Evolutionary conservation across 257 asterid species (phyloP), one percentile per base, ranked within the genome.

Genomic region (Prunella vulgaris): DNA sequence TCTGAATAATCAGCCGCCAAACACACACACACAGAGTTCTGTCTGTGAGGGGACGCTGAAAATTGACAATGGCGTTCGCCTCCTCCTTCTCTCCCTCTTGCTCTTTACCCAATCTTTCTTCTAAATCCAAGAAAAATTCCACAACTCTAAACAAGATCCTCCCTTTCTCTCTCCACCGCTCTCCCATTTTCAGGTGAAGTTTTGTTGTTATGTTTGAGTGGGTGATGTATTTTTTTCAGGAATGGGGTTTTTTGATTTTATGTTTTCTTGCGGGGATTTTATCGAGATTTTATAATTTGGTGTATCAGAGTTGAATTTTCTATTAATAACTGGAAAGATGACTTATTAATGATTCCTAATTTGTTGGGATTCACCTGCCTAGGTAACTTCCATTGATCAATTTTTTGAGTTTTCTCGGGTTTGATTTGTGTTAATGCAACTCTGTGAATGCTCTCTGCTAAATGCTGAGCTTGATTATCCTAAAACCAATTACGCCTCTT

Each of bases 21-120:
- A 61, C 22, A 25, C 53, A 66, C 62, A 10, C 70, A 1, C 77
- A 33, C 53, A 4, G 25, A 1, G 2, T 27, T 2, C 52, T 48
- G 12, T 40, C 72, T 66, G 63, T 40, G 2, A 35, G 2, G 66
- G 30, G 66, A 64, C 51, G 63, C 73, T 33, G 77, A 70, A n/a
- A 9, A 58, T 14, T 67, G 42, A 66, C 74, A 82, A 86, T 86
- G 93, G 88, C 86, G 52, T 73, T 82, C 59, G 70, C 89, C 1
- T 80, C 85, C 74, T 74, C 86, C 54, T 32, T 84, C 5, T 60
- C 77, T 52, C 75, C 86, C 5, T 70, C 84, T 3, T 79, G 18
- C 56, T 68, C 76, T 37, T 10, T 81, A 14, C 78, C 67, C 17
- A 71, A 66, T 71, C 71, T 75, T 12, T 66, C 78, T 63, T 67